Conservation (phyloP, 2,329 filamentous ascomycete genomes). For the Paramyrothecium sp. region DNA sequence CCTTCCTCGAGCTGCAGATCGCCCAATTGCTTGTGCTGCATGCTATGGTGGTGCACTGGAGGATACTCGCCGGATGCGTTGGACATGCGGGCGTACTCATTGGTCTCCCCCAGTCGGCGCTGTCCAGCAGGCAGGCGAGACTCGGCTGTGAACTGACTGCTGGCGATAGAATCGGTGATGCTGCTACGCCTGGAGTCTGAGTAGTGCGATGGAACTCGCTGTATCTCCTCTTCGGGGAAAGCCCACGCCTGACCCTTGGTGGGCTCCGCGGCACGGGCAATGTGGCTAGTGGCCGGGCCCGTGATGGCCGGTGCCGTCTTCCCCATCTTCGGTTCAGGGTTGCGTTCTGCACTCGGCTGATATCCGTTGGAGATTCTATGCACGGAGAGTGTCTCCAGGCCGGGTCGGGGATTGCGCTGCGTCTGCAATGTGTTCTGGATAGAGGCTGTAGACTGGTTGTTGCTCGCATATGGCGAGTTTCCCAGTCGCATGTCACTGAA, state of each 20-base stretch:
- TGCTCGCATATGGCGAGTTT: slow-evolving; percentile 68
- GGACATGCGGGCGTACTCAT: slow-evolving; percentile 49
- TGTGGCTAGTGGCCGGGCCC: slow-evolving; percentile 63
- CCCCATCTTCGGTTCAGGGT: slow-evolving; percentile 53
- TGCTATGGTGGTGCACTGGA: slow-evolving; percentile 68
- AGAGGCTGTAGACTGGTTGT: slow-evolving; percentile 74
- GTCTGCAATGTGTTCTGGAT: slow-evolving; percentile 70
- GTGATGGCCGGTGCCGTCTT: slow-evolving; percentile 76
- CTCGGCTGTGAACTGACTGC: slow-evolving; percentile 75
- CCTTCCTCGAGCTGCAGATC: slow-evolving; percentile 63
- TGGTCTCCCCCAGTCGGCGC: slow-evolving; percentile 65
- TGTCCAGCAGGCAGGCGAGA: slow-evolving; percentile 71
- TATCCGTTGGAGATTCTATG: slow-evolving; percentile 66
- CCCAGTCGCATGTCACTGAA: slow-evolving; percentile 70
- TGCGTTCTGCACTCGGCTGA: slow-evolving; percentile 58
- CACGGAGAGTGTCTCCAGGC: slow-evolving; percentile 49
- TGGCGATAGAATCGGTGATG: slow-evolving; percentile 73
- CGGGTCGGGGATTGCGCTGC: slow-evolving; percentile 58
- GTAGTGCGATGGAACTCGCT: slow-evolving; percentile 48
- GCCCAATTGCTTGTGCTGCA: slow-evolving; percentile 71
- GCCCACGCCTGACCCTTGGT: slow-evolving; percentile 84
- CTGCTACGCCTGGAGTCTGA: slow-evolving; percentile 72
- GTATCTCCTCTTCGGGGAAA: slow-evolving; percentile 72
- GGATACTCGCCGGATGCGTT: slow-evolving; percentile 54
- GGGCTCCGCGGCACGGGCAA: slow-evolving; percentile 70